phyloP scores from a whole-genome alignment of 1,139 yeast species.

The Suhomyces kunorum region DNA sequence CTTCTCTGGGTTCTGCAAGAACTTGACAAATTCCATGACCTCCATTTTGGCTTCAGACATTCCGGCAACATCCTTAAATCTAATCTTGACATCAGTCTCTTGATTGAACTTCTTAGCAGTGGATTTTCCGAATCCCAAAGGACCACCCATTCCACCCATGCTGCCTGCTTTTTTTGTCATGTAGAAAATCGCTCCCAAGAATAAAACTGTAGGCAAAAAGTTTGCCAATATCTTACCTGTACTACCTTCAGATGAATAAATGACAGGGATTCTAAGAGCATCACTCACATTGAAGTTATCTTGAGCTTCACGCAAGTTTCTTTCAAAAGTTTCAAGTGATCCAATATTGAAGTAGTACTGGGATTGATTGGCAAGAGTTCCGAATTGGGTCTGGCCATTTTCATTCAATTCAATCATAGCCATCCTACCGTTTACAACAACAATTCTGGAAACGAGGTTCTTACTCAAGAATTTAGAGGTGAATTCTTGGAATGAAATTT shows the following conservation, averaged over 20 bases:
- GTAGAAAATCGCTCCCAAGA: conserved; percentile 84
- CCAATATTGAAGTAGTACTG: conserved; percentile 72
- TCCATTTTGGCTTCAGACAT: conserved; percentile 97
- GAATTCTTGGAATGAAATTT: conserved; percentile 49
- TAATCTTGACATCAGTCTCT: conserved; percentile 84
- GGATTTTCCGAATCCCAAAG: conserved; percentile 79
- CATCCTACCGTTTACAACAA: conserved; percentile 42
- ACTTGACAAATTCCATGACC: conserved; percentile 95
- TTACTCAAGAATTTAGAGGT: conserved; percentile 42
- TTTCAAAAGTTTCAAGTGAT: conserved; percentile 88
- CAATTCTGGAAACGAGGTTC: conserved; percentile 37
- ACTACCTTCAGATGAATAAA: conserved; percentile 70
- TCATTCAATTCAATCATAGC: conserved; percentile 45
- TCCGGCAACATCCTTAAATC: conserved; percentile 95
- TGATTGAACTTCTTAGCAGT: conserved; percentile 90
- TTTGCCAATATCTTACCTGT: conserved; percentile 64
- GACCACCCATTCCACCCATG: conserved; percentile 63
- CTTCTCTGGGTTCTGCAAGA: conserved; percentile 83
- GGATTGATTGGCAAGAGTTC: conserved; percentile 17
- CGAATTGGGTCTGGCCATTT: conserved; percentile 33
- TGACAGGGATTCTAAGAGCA: conserved; percentile 76
- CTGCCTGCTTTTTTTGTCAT: conserved; percentile 60
- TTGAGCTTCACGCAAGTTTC: conserved; percentile 75
- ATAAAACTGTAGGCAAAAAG: conserved; percentile 77
- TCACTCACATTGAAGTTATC: conserved; percentile 63